Conservation (phyloP, 495 filamentous ascomycete species). For the Neurospora pannonica region DNA sequence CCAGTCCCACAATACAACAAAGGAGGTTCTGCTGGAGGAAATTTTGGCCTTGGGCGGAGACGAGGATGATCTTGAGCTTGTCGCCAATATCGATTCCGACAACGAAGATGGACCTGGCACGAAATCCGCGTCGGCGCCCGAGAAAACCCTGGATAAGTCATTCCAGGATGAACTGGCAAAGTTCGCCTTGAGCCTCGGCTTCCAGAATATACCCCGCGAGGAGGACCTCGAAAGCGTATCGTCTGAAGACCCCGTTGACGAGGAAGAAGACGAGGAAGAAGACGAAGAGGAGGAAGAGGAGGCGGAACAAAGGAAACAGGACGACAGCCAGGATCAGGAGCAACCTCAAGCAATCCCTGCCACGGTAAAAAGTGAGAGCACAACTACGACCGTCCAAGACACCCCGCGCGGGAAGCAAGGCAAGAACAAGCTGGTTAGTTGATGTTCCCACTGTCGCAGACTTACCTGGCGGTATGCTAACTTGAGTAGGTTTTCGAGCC, state of each 20-base stretch:
- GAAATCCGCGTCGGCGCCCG: conserved; percentile 14
- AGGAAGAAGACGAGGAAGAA: conserved; percentile 19
- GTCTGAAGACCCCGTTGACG: conserved; percentile 22
- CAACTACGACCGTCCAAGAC: conserved; percentile 11
- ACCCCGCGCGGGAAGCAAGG: conserved; percentile 11
- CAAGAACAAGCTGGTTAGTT: conserved; percentile 33
- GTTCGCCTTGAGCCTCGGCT: conserved; percentile 38
- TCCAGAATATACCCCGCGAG: conserved; percentile 28
- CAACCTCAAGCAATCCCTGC: conserved; percentile 5
- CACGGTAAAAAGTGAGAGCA: conserved; percentile 13
- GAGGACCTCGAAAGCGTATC: conserved; percentile 23
- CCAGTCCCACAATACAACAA: conserved; percentile 19
- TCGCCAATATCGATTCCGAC: conserved; percentile 53
- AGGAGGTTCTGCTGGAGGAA: conserved; percentile 48
- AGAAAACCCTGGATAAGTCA: conserved; percentile 24
- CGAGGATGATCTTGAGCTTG: conserved; percentile 60
- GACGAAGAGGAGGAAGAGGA: conserved; percentile 19
- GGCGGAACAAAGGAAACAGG: conserved; percentile 16
- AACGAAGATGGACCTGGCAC: conserved; percentile 43
- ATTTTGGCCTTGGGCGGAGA: conserved; percentile 70
- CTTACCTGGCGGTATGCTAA: neutral
- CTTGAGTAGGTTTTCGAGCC: conserved; percentile 56
- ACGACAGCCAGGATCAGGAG: conserved; percentile 14
- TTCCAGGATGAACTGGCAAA: conserved; percentile 33
- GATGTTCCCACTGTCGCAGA: neutral